phyloP scores from a whole-genome alignment of 2,329 filamentous ascomycete genomes.

The Davidsoniella eucalypti region DNA sequence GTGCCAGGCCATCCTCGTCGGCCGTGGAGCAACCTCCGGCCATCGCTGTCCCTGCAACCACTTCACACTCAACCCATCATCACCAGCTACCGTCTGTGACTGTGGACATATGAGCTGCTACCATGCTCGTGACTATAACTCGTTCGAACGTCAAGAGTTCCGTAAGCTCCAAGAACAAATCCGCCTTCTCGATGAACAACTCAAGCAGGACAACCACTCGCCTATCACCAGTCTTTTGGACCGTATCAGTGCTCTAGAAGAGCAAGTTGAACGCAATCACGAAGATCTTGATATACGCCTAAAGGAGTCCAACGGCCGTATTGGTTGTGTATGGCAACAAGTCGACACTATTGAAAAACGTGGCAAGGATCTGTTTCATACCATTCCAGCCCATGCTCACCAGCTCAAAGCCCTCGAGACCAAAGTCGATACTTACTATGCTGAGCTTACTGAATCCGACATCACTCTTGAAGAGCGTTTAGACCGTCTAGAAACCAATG shows the following conservation, averaged over 20 bases:
- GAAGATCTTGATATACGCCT: constrained; percentile 36
- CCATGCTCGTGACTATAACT: constrained; percentile 33
- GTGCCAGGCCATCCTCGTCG: constrained; percentile 41
- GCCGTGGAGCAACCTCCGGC: constrained; percentile 36
- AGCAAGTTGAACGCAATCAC: constrained; percentile 34
- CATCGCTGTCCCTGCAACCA: constrained; percentile 41
- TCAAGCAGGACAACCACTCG: constrained; percentile 23
- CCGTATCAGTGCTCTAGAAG: constrained; percentile 36
- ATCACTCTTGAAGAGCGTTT: constrained; percentile 38
- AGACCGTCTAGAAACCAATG: constrained; percentile 26
- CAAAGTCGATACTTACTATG: constrained; percentile 19
- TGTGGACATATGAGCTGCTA: constrained; percentile 46
- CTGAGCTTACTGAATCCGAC: constrained; percentile 32
- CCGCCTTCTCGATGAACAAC: constrained; percentile 27
- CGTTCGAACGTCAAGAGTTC: constrained; percentile 29
- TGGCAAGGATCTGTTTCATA: constrained; percentile 13
- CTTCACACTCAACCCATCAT: constrained; percentile 36
- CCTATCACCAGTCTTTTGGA: constrained; percentile 24
- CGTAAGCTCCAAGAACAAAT: constrained; percentile 32
- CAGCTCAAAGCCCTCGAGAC: constrained; percentile 7
- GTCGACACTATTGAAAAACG: constrained; percentile 29
- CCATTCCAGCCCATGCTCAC: constrained; percentile 4
- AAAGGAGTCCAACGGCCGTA: constrained; percentile 37
- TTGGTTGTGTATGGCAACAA: constrained; percentile 36
- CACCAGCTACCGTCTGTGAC: constrained; percentile 38